A percentile compares a stretch with the other conserved stretches of the same genome.
phyloP scores from a whole-genome alignment of 345 rosid genomes.

The Eucalyptus sideroxylon region DNA sequence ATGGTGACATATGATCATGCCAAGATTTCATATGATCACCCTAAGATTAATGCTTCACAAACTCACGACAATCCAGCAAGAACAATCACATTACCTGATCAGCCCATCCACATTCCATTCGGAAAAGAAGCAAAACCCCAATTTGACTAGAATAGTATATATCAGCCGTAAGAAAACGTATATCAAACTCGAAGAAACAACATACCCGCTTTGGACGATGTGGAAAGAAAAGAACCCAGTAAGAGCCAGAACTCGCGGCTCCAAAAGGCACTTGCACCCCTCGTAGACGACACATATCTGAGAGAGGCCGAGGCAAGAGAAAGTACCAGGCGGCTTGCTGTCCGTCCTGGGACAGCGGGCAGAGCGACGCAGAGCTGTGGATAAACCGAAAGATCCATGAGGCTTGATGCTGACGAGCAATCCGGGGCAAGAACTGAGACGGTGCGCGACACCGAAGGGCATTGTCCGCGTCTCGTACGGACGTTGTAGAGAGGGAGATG shows the following conservation, averaged over 20 bases:
- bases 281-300: not conserved
- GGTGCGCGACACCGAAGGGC: not conserved
- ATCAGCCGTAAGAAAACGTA: not conserved
- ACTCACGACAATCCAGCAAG: not conserved
- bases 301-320: not conserved
- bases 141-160: not conserved
- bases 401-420: not conserved
- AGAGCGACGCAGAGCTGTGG: not conserved
- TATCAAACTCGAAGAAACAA: not conserved
- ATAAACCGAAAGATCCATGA: not conserved
- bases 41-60: not conserved
- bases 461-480: not conserved
- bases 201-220: constrained; percentile 16
- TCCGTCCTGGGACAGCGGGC: not conserved
- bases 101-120: constrained; percentile 30
- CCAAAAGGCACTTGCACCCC: not conserved
- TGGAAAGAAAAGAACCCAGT: constrained; percentile 4
- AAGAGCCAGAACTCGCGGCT: not conserved
- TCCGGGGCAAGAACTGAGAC: not conserved
- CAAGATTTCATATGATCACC: too few species aligned
- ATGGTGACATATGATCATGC: too few species aligned
- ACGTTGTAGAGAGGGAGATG: not conserved
- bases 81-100: constrained; percentile 14
- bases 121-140: not conserved
- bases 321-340: not conserved